phyloP scores from a whole-genome alignment of 345 rosid genomes.

The Litchi chinensis region DNA sequence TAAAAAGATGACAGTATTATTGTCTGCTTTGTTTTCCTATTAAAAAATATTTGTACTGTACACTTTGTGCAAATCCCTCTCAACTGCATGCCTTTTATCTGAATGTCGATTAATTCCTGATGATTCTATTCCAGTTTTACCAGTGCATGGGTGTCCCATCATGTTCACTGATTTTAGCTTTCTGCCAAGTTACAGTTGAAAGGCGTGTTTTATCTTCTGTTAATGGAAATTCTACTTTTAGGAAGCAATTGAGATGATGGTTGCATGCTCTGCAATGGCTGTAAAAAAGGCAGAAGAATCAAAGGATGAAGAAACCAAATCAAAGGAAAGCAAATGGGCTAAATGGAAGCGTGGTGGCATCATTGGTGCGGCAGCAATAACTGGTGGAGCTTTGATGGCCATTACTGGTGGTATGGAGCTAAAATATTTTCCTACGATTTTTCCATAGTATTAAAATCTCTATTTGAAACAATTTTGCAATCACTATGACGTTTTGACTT shows the following conservation, averaged over 20 bases:
- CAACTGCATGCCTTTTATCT: constrained; percentile 4
- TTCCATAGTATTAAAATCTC: constrained; percentile 7
- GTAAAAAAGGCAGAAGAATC: constrained; percentile 59
- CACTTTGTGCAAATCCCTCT: background rate
- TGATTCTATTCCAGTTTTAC: background rate
- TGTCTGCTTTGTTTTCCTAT: background rate
- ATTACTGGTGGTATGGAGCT: constrained; percentile 78
- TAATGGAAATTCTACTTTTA: constrained; percentile 27
- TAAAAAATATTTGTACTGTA: background rate
- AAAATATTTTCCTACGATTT: constrained; percentile 8
- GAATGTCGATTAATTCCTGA: background rate
- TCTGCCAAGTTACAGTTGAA: background rate
- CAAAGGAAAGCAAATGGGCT: constrained; percentile 59
- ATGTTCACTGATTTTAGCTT: background rate
- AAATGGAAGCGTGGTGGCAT: constrained; percentile 97
- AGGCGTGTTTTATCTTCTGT: background rate
- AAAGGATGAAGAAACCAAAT: constrained; percentile 50
- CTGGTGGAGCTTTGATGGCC: constrained; percentile 96
- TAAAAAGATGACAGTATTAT: constrained; percentile 12
- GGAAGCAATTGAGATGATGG: constrained; percentile 81
- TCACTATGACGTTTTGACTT: constrained; percentile 14
- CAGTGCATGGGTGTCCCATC: background rate
- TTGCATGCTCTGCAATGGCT: constrained; percentile 96
- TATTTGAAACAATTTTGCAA: background rate
- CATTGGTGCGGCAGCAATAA: constrained; percentile 92